Evolutionary conservation across 805 yeast species (phyloP).

Genomic region (Saccharomycopsis schoenii): DNA sequence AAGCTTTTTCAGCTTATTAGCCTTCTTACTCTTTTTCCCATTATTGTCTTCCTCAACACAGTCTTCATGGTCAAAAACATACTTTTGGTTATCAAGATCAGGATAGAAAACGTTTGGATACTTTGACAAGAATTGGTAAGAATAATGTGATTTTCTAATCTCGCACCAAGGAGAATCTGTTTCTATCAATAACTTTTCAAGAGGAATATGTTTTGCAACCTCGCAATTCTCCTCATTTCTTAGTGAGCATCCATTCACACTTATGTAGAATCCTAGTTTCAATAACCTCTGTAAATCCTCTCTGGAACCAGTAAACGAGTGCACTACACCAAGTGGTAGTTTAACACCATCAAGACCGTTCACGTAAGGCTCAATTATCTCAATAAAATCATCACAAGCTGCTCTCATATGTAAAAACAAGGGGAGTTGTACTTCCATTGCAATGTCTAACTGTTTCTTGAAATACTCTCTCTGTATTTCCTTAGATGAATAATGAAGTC

Average conservation of each 20-base stretch:
- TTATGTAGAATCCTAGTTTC: slow-evolving; percentile 54
- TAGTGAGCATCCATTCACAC: slow-evolving; percentile 90
- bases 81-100: slow-evolving; percentile 4
- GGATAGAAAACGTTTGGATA: slow-evolving; percentile 52
- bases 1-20: slow-evolving; percentile 22
- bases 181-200: slow-evolving; percentile 65
- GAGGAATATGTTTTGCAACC: slow-evolving; percentile 60
- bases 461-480: slow-evolving; percentile 63
- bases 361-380: slow-evolving; percentile 53
- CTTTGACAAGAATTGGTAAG: slow-evolving; percentile 44
- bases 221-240: slow-evolving; percentile 64
- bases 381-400: slow-evolving; percentile 70
- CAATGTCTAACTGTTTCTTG: slow-evolving; percentile 59
- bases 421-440: slow-evolving; percentile 49
- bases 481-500: slow-evolving; percentile 65
- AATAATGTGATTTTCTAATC: slow-evolving; percentile 71
- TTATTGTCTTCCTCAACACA: neutral
- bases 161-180: slow-evolving; percentile 99
- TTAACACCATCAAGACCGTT: slow-evolving; percentile 22
- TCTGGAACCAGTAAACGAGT: slow-evolving; percentile 82
- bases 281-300: slow-evolving; percentile 54
- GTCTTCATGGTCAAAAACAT: neutral
- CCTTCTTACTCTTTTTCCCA: neutral
- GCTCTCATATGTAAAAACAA: slow-evolving; percentile 85
- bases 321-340: slow-evolving; percentile 69